Evolutionary conservation across 169 alveolate genomes (phyloP).

Genomic region (Eimeria maxima): DNA sequence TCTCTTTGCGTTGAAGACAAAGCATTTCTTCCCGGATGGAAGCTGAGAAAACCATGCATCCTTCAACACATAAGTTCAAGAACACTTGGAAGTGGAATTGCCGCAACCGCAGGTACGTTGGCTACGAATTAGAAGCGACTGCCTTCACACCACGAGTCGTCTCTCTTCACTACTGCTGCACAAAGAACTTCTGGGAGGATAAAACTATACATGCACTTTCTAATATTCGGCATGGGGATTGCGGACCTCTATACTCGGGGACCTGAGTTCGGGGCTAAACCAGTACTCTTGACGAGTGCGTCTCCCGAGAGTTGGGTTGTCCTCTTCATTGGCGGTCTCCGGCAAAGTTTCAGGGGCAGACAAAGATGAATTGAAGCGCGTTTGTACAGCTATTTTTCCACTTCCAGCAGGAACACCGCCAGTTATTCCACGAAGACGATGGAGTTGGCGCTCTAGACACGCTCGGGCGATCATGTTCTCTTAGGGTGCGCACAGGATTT

Average conservation of each 20-base stretch:
- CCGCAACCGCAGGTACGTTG: not conserved
- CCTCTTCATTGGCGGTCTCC: constrained; percentile 9
- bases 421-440: not conserved
- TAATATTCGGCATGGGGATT: not conserved
- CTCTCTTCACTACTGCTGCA: too few species aligned
- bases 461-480: constrained; percentile 30
- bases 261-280: constrained; percentile 28
- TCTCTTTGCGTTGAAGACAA: constrained; percentile 82
- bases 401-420: not conserved
- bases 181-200: not conserved
- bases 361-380: not conserved
- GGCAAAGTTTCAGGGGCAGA: not conserved
- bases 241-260: constrained; percentile 70
- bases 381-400: not conserved
- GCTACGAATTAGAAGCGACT: not conserved
- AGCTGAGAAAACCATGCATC: constrained; percentile 67
- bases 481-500: not conserved
- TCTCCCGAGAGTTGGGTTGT: not conserved
- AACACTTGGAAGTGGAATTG: not conserved
- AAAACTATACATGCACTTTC: not conserved
- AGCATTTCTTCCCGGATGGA: constrained; percentile 84
- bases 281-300: constrained; percentile 29
- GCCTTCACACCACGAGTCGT: not conserved
- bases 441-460: not conserved
- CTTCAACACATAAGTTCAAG: not conserved